A percentile compares a stretch with the other conserved stretches of the same genome.
Conservation (phyloP, 2,329 filamentous ascomycete genomes). For the Xylariales sp. region DNA sequence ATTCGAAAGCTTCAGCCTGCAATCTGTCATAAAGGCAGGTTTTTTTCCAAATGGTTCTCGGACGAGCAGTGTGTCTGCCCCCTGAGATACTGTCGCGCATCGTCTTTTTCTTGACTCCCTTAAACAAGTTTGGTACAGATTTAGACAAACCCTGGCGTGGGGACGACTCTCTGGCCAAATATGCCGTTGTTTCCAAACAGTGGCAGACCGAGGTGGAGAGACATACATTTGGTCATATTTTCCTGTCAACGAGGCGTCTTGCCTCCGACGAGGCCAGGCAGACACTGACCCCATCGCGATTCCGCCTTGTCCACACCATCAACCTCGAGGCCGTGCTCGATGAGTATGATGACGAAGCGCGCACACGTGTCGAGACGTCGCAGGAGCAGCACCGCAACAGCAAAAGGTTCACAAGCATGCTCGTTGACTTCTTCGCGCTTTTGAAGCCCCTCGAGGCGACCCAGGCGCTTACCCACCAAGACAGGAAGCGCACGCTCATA, state of each 20-base stretch:
- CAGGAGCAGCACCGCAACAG: conserved; percentile 1
- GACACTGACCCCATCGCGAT: not conserved
- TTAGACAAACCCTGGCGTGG: not conserved
- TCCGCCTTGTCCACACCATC: not conserved
- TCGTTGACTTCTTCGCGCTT: not conserved
- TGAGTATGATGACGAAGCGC: conserved; percentile 1
- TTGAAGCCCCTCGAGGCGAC: not conserved
- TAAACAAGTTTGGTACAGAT: too few relatives aligned
- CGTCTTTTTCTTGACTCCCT: too few relatives aligned
- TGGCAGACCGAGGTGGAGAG: conserved; percentile 4
- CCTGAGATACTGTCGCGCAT: too few relatives aligned
- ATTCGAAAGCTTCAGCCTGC: too few relatives aligned
- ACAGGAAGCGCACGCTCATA: conserved; percentile 1
- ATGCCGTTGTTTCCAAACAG: conserved; percentile 1
- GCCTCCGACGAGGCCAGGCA: not conserved
- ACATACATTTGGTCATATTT: not conserved
- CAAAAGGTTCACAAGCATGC: not conserved
- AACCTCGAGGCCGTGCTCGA: not conserved
- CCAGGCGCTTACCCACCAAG: not conserved
- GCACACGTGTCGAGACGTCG: not conserved
- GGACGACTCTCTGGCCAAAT: conserved; percentile 1
- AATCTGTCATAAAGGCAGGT: too few relatives aligned
- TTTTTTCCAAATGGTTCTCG: too few relatives aligned
- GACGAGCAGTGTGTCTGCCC: too few relatives aligned
- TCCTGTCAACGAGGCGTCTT: not conserved